A percentile compares a stretch with the other conserved stretches of the same genome.
These are phyloP conservation scores for Diaporthe batatas DNA, from an alignment of 2,329 filamentous ascomycete species.

Conservation along the genomic window DNA sequence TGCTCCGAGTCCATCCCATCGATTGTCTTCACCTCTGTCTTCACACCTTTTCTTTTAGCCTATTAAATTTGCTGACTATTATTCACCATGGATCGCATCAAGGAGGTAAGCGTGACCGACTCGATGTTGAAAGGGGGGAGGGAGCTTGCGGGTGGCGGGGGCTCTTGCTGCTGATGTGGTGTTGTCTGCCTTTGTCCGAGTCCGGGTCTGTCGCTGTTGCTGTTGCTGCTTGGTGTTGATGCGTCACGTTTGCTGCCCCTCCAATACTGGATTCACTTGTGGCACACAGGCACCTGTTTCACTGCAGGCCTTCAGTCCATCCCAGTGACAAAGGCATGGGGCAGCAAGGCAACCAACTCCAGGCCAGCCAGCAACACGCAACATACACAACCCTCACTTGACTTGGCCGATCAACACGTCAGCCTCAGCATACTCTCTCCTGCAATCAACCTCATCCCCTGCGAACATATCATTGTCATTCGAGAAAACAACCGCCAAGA, in stretches of 20 bases:
- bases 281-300: neutral
- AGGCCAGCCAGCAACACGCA: constrained; percentile 13
- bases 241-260: constrained; percentile 30
- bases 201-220: constrained; percentile 11
- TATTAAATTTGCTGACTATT: constrained; percentile 34
- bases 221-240: constrained; percentile 27
- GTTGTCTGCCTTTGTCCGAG: constrained; percentile 8
- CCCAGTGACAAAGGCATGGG: constrained; percentile 14
- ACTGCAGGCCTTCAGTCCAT: constrained; percentile 30
- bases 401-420: neutral
- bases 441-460: neutral
- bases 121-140: constrained; percentile 35
- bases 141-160: neutral
- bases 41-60: constrained; percentile 9
- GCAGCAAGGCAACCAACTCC: constrained; percentile 19
- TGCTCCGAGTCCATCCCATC: constrained; percentile 45
- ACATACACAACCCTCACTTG: neutral
- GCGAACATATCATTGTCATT: neutral
- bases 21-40: constrained; percentile 26
- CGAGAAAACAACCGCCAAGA: constrained; percentile 35
- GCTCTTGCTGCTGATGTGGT: constrained; percentile 13
- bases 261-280: neutral
- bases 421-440: constrained; percentile 6
- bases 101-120: constrained; percentile 75
- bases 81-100: constrained; percentile 85